Evolutionary conservation across 495 filamentous ascomycete genomes (phyloP), one percentile per base, ranked within the genome.

Genomic region (Daldinia concentrica): DNA sequence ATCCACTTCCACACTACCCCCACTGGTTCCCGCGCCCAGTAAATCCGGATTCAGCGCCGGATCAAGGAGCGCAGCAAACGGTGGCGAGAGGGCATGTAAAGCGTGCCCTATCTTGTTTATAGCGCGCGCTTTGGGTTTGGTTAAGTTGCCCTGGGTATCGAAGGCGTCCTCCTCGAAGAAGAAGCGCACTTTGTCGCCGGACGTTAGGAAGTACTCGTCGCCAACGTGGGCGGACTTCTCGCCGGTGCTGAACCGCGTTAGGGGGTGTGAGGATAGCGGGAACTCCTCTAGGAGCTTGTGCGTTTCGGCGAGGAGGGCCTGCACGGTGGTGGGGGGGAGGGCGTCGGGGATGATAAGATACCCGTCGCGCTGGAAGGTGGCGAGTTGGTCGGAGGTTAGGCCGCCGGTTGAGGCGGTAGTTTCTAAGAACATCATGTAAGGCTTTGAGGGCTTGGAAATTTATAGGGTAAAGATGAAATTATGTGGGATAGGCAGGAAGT

Each of bases 41-140:
- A 74, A 55, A 34, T 72, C 55, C 62, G 73, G 69, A 69, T 73
- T 90, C 86, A 15, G 80, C 74, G 34, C 75, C 32, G 65, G 82
- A 82, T 56, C 90, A 73, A 64, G 90, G 0, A 93, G 84, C 0
- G 83, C 70, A 7, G 85, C 82, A 79, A 98, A 98, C 0, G 89
- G 86, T 5, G 90, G 84, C 1, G 89, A 93, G 0, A 95, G 83
- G 0, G 77, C 83, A 81, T 99, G 95, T 32, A 99, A 85, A 52
- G 90, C 92, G 77, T 99, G 95, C 0, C 95, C 95, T 75, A 99
- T 97, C 79, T 99, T 99, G 85, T 99, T 99, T 75, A 99, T 90
- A 58, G 95, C 91, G 41, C 82, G 86, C 41, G 89, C 79, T 77
- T 94, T 96, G 19, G 95, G 93, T 66, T 93, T 92, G 4, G 81